Evolutionary conservation across 768 basidiomycete genomes (phyloP).

Genomic region (Boletus pseudo-olivaceus): DNA sequence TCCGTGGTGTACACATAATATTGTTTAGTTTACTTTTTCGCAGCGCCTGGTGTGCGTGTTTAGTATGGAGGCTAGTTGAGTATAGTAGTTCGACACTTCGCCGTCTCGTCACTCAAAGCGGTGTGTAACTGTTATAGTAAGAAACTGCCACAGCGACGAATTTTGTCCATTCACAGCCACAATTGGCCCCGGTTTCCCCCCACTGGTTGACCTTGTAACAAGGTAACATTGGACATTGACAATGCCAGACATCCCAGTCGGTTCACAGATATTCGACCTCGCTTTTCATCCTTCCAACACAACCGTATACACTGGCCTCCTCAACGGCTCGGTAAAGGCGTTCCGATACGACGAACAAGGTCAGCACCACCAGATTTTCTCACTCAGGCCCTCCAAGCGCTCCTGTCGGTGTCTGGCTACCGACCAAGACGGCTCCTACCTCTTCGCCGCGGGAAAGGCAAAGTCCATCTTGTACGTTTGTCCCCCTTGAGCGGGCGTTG

Average conservation of each 20-base stretch:
- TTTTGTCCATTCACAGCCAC: no score
- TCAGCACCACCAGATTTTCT: constrained; percentile 52
- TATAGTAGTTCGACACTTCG: constrained; percentile 6
- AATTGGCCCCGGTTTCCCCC: no score
- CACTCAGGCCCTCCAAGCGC: constrained; percentile 71
- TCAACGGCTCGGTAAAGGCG: constrained; percentile 82
- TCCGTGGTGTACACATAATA: background rate
- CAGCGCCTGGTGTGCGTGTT: background rate
- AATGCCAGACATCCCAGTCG: constrained; percentile 65
- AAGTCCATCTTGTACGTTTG: constrained; percentile 70
- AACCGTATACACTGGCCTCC: constrained; percentile 71
- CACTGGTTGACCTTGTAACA: no score
- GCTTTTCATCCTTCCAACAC: constrained; percentile 75
- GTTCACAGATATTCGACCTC: constrained; percentile 85
- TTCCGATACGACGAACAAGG: constrained; percentile 76
- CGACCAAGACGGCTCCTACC: constrained; percentile 59
- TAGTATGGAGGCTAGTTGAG: background rate
- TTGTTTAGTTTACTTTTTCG: background rate
- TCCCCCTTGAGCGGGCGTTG: background rate
- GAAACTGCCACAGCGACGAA: no score
- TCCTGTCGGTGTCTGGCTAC: constrained; percentile 76
- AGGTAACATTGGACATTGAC: background rate
- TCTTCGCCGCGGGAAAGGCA: constrained; percentile 82
- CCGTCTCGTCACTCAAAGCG: no score
- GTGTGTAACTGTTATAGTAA: no score